A percentile compares a stretch with the other conserved stretches of the same genome.
Conservation (phyloP, 805 yeast genomes). For the Saturnispora halmiae region DNA sequence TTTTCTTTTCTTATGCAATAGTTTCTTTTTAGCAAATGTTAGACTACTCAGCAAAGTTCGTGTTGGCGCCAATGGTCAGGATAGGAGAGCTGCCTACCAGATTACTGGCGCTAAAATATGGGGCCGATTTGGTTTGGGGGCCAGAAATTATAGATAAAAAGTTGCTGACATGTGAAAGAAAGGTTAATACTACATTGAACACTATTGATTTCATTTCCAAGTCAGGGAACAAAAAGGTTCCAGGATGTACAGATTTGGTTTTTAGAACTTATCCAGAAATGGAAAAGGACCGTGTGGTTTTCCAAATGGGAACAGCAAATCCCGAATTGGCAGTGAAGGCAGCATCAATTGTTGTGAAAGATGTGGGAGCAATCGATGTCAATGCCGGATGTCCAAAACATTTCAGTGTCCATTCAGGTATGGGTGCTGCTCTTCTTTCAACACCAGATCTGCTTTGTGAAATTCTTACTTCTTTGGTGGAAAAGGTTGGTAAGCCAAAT, state of each 20-base stretch:
- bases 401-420: conserved; percentile 87
- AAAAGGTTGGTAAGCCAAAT: conserved; percentile 69
- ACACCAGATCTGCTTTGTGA: conserved; percentile 73
- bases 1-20: neutral
- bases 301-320: conserved; percentile 84
- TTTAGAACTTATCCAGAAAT: conserved; percentile 62
- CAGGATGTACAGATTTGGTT: conserved; percentile 40
- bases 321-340: conserved; percentile 85
- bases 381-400: conserved; percentile 98
- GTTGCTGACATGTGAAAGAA: conserved; percentile 59
- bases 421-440: conserved; percentile 88
- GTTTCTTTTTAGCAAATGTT: too few relatives aligned
- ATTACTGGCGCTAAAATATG: conserved; percentile 66
- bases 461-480: conserved; percentile 61
- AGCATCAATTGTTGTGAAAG: conserved; percentile 67
- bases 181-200: conserved; percentile 43
- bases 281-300: conserved; percentile 63
- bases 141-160: conserved; percentile 92
- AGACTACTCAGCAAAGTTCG: conserved; percentile 67
- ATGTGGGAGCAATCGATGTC: conserved; percentile 88
- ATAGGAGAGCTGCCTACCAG: conserved; percentile 92
- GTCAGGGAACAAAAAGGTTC: conserved; percentile 33
- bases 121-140: conserved; percentile 94
- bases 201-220: conserved; percentile 51
- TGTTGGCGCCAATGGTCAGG: conserved; percentile 94